phyloP scores from a whole-genome alignment of 805 yeast species.

The Zygotorulaspora danielsina region DNA sequence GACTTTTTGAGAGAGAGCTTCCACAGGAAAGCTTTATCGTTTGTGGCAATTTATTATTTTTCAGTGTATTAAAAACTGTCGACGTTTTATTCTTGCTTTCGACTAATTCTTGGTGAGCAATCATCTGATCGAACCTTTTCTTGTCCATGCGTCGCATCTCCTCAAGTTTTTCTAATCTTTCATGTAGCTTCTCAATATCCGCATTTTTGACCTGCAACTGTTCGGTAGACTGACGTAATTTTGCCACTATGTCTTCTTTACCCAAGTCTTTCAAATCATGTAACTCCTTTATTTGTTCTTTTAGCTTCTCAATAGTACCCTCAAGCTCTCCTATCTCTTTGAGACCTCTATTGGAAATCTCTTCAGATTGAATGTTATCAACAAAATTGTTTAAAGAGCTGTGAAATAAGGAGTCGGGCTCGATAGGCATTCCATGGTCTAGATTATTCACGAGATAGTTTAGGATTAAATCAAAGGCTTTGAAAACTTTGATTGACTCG shows the following conservation, averaged over 20 bases:
- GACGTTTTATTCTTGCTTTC: slow-evolving; percentile 10
- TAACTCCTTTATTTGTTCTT: slow-evolving; percentile 49
- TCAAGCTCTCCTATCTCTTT: slow-evolving; percentile 46
- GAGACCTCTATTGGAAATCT: slow-evolving; percentile 75
- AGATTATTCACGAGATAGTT: slow-evolving; percentile 63
- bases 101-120: slow-evolving; percentile 18
- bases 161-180: slow-evolving; percentile 59
- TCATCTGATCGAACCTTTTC: slow-evolving; percentile 19
- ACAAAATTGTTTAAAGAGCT: slow-evolving; percentile 70
- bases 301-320: slow-evolving; percentile 50
- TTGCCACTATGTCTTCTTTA: slow-evolving; percentile 50
- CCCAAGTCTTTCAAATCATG: slow-evolving; percentile 71
- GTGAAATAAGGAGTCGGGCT: slow-evolving; percentile 59
- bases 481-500: slow-evolving; percentile 42
- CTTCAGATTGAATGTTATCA: slow-evolving; percentile 77
- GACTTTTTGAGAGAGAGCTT: slow-evolving; percentile 21
- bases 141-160: slow-evolving; percentile 37
- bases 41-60: slow-evolving; percentile 3
- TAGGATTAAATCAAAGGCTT: slow-evolving; percentile 48
- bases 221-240: slow-evolving; percentile 58
- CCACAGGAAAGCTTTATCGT: slow-evolving; percentile 7
- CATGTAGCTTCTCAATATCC: slow-evolving; percentile 51
- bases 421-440: slow-evolving; percentile 42
- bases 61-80: slow-evolving; percentile 21
- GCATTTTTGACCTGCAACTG: slow-evolving; percentile 56